A percentile compares a stretch with the other conserved stretches of the same genome.
Evolutionary conservation across 1,284 basidiomycete genomes (phyloP).

Genomic region (Earliella scabrosa): DNA sequence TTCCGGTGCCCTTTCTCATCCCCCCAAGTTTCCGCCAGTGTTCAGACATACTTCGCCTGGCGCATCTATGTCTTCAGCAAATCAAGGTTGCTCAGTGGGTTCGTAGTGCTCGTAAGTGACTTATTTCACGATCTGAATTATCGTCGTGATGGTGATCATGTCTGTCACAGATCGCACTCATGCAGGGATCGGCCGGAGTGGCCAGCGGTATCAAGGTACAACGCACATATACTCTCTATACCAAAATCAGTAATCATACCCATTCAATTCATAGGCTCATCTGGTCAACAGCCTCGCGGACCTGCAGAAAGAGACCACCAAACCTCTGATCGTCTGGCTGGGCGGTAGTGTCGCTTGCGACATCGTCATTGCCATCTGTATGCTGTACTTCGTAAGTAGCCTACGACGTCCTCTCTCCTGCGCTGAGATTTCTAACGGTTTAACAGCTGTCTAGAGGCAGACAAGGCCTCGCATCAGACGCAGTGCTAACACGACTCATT

Average conservation of each 20-base stretch:
- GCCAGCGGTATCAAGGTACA: slow-evolving; percentile 12
- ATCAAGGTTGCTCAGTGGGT: background rate
- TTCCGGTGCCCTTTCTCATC: background rate
- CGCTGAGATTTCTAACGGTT: background rate
- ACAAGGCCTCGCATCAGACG: background rate
- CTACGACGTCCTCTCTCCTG: background rate
- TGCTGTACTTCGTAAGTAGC: slow-evolving; percentile 16
- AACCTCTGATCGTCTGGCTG: slow-evolving; percentile 13
- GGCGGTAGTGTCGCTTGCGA: slow-evolving; percentile 15
- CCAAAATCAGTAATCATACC: background rate
- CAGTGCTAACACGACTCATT: slow-evolving; percentile 7
- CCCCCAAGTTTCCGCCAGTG: slow-evolving; percentile 7
- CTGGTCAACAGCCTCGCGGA: background rate
- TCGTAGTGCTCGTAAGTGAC: slow-evolving; percentile 8
- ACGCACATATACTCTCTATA: background rate
- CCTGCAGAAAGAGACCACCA: background rate
- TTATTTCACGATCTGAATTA: background rate
- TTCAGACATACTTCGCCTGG: slow-evolving; percentile 21
- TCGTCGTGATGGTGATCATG: background rate
- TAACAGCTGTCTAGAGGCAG: background rate
- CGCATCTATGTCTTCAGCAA: slow-evolving; percentile 18
- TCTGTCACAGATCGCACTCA: slow-evolving; percentile 4
- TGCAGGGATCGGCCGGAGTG: slow-evolving; percentile 5
- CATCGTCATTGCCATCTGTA: slow-evolving; percentile 14
- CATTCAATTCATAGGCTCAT: background rate